Percentiles rank a stretch among this genome's conserved stretches.
These are phyloP conservation scores for Candida sithepensis DNA, from an alignment of 805 yeast genomes.

Conservation along the genomic window DNA sequence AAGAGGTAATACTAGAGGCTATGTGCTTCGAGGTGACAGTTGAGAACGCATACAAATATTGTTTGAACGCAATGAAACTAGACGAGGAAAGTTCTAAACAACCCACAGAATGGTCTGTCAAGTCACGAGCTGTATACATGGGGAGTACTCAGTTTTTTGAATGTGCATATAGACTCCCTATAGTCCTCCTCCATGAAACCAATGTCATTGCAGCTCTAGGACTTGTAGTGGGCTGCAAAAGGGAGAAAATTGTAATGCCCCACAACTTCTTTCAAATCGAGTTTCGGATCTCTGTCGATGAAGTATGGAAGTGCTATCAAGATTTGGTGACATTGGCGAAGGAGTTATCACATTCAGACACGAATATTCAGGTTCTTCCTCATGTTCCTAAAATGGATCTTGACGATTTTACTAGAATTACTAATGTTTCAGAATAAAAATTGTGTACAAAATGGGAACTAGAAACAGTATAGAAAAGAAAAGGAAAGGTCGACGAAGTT, in stretches of 20 bases:
- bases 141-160: conserved; percentile 28
- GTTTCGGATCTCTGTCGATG: conserved; percentile 15
- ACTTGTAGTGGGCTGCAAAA: conserved; percentile 20
- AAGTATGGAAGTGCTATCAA: conserved; percentile 24
- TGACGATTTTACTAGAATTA: conserved; percentile 15
- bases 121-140: conserved; percentile 17
- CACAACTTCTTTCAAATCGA: conserved; percentile 8
- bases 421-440: conserved; percentile 1
- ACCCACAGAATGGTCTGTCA: conserved; percentile 14
- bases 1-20: conserved; percentile 41
- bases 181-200: conserved; percentile 23
- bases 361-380: conserved; percentile 22
- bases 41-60: conserved; percentile 36
- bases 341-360: conserved; percentile 17
- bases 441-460: neutral
- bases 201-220: conserved; percentile 25
- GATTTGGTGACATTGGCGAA: conserved; percentile 18
- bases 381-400: conserved; percentile 18
- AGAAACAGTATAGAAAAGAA: neutral
- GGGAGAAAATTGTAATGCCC: conserved; percentile 18
- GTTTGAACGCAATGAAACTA: conserved; percentile 21
- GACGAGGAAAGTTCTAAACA: conserved; percentile 14
- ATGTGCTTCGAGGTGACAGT: conserved; percentile 46
- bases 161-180: conserved; percentile 26
- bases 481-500: neutral